These are phyloP conservation scores for Lasiodiplodia sp. DNA, from an alignment of 2,329 filamentous ascomycete genomes.

Conservation along the genomic window DNA sequence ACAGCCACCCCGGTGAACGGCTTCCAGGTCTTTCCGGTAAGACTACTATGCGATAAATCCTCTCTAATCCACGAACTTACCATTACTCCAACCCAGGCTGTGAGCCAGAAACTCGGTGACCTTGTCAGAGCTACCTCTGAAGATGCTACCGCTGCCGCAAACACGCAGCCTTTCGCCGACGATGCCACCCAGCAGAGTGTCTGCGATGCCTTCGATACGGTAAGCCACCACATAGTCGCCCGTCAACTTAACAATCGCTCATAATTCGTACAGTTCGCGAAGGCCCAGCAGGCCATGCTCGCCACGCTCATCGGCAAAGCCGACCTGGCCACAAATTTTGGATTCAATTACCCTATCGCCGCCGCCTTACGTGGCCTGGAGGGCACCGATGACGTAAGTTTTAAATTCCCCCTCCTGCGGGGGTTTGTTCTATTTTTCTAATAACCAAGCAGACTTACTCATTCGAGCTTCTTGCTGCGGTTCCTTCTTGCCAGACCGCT, in stretches of 20 bases:
- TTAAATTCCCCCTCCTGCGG: not conserved
- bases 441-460: too few relatives aligned
- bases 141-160: not conserved
- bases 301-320: not conserved
- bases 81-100: not conserved
- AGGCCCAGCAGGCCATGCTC: not conserved
- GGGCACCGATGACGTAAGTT: not conserved
- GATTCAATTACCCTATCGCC: not conserved
- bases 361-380: not conserved
- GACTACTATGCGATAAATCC: too few relatives aligned
- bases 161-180: not conserved
- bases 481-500: not conserved
- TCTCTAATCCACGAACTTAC: too few relatives aligned
- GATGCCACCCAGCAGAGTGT: not conserved
- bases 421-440: too few relatives aligned
- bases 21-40: too few relatives aligned
- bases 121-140: not conserved
- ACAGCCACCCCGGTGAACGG: too few relatives aligned
- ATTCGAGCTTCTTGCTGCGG: not conserved
- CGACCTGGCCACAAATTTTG: not conserved
- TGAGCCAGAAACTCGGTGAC: not conserved
- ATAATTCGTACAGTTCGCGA: not conserved
- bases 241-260: too few relatives aligned
- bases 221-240: not conserved
- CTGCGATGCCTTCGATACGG: not conserved